A percentile compares a stretch with the other conserved stretches of the same genome.
phyloP scores from a whole-genome alignment of 2,329 filamentous ascomycete genomes.

The Colletotrichum coccodes region DNA sequence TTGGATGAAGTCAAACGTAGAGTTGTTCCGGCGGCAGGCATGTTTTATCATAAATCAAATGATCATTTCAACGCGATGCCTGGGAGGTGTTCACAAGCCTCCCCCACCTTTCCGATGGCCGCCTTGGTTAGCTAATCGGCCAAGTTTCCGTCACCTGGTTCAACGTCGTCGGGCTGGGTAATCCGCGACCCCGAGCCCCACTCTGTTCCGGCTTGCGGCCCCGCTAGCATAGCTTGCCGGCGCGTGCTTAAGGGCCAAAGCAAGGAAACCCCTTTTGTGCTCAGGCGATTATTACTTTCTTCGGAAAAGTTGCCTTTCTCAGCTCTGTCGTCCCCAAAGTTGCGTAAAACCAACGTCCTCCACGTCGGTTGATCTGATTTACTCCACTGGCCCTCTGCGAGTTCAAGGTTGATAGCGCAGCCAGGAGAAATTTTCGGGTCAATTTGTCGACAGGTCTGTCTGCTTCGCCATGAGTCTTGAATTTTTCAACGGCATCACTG shows the following conservation, averaged over 20 bases:
- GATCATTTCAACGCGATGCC: not conserved
- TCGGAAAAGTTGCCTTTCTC: not conserved
- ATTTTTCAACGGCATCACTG: too few species aligned
- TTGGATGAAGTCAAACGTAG: conserved; percentile 1
- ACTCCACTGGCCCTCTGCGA: not conserved
- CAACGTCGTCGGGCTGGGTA: not conserved
- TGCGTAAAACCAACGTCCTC: not conserved
- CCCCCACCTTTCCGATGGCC: too few species aligned
- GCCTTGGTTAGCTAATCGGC: not conserved
- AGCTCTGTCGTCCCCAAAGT: not conserved
- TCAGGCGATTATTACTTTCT: not conserved
- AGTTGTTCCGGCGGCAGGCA: not conserved
- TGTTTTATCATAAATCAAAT: too few species aligned
- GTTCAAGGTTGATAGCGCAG: not conserved
- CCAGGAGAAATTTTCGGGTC: not conserved
- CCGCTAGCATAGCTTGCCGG: not conserved
- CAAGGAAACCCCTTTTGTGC: not conserved
- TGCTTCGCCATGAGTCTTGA: too few species aligned
- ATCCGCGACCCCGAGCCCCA: not conserved
- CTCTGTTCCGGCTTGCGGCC: not conserved
- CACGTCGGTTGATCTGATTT: not conserved
- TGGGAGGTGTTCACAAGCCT: not conserved
- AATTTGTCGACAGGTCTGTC: too few species aligned
- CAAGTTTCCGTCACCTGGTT: not conserved
- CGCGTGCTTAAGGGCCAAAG: not conserved